Conservation (phyloP, 2,329 filamentous ascomycete genomes). For the Pestalotiopsis fici region DNA sequence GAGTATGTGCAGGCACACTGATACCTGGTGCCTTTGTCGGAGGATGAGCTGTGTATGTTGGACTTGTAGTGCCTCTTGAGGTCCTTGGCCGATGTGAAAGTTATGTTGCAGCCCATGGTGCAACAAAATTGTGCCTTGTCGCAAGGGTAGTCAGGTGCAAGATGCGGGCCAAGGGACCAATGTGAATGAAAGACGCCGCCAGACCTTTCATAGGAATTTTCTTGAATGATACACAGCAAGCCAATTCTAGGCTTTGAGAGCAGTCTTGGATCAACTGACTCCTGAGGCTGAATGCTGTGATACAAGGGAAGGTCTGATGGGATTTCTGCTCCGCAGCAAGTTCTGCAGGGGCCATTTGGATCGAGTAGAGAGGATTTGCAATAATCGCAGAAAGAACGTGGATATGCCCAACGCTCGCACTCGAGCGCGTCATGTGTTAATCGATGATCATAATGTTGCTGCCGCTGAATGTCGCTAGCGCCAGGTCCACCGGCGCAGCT, state of each 20-base stretch:
- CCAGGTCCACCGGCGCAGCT: background rate
- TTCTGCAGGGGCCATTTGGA: background rate
- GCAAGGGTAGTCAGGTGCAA: background rate
- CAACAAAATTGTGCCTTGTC: background rate
- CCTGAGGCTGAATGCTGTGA: background rate
- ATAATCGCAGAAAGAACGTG: background rate
- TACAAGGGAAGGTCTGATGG: background rate
- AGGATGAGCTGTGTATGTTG: background rate
- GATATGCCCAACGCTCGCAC: background rate
- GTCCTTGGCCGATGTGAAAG: background rate
- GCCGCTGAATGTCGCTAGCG: background rate
- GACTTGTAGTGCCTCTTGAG: background rate
- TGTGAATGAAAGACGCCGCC: background rate
- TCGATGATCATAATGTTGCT: background rate
- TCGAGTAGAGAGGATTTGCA: background rate
- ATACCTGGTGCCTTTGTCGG: background rate
- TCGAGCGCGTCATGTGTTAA: background rate
- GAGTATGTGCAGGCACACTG: background rate
- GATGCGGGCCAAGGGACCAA: background rate
- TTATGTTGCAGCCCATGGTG: background rate
- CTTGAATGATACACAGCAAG: too few species aligned
- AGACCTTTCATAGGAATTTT: background rate
- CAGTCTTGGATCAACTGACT: background rate
- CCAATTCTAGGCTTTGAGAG: background rate
- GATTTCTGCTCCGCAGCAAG: background rate